Base-by-base conservation (phyloP, 768 basidiomycete genomes). In the Clathrus columnatus region DNA sequence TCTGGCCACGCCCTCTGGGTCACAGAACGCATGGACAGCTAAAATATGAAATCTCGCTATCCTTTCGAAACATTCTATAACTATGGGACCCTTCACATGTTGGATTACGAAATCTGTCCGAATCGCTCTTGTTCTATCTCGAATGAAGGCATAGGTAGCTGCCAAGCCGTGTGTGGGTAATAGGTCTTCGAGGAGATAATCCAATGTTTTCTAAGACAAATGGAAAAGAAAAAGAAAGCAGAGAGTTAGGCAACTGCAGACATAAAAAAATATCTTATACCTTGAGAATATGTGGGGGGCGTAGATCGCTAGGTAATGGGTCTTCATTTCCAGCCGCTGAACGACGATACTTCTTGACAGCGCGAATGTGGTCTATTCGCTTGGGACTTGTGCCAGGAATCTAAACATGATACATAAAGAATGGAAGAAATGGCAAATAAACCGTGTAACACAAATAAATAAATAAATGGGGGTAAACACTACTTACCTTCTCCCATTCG, bases 21-120 rank as follows among this genome's bases (percentile, higher is more conserved):
- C 58, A 36, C 58, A 61, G 29, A 61, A 7, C 72, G 68, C 46
- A 59, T 92, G 89, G 23, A 95, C 67, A 0, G 85, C 85, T 1
- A 97, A 73, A 52, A 97, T 89, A 67, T 98, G 95, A 63, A 89
- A 97, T 32, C 95, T 81, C 42, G 87, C 94, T 65, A 94, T 95
- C 51, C 95, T 83, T 64, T 93, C 94, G 62, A 95, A 87, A 62
- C 88, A 92, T 61, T 89, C 86, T 48, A 95, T 91, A 2, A 93
- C 90, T 45, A 84, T 60, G 1, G 76, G 69, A 6, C 86, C 87
- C 30, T 82, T 84, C 57, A 84, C 79, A 59, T 87, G 87, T 66
- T 97, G 95, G 77, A 96, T 86, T 0, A 91, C 91, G 60, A 97
- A 95, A 67, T 99, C 95, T 62, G 87, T 93, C 26, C 95, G 75